These are phyloP conservation scores for Coemansia sp. DNA, from an alignment of 192 early-diverging fungal species.

Conservation along the genomic window DNA sequence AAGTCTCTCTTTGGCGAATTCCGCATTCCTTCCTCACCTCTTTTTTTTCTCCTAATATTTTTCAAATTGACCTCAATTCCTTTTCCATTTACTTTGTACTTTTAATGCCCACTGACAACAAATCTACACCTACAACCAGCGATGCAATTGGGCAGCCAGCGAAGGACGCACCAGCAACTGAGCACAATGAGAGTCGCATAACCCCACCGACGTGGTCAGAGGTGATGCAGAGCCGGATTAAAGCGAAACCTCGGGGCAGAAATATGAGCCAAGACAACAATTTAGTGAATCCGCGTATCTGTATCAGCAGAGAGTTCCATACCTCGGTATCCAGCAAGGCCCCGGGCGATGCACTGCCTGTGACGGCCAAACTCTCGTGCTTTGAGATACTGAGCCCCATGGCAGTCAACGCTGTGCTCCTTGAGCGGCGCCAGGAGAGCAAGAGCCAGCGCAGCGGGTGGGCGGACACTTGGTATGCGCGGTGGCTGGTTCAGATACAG, in stretches of 20 bases:
- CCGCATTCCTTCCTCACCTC: background rate
- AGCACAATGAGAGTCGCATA: background rate
- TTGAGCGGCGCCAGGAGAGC: background rate
- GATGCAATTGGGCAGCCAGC: background rate
- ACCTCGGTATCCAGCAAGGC: background rate
- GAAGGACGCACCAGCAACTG: background rate
- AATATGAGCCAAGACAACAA: background rate
- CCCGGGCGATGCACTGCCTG: background rate
- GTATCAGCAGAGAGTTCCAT: background rate
- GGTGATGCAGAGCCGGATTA: conserved; percentile 17
- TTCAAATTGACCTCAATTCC: background rate
- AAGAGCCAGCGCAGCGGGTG: conserved; percentile 1
- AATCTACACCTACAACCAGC: background rate
- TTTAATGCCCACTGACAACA: conserved; percentile 1
- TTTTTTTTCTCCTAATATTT: background rate
- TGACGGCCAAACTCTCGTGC: conserved; percentile 6
- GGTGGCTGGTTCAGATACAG: conserved; percentile 17
- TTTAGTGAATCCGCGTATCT: background rate
- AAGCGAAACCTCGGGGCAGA: background rate
- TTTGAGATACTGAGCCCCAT: conserved; percentile 8
- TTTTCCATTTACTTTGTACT: background rate
- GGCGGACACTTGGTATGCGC: conserved; percentile 21
- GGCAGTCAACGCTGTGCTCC: conserved; percentile 1
- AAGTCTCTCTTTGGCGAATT: background rate
- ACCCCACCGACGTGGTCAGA: conserved; percentile 20